Evolutionary conservation across 805 yeast genomes (phyloP), one percentile per base, ranked within the genome.

Genomic region (Candida verbasci): DNA sequence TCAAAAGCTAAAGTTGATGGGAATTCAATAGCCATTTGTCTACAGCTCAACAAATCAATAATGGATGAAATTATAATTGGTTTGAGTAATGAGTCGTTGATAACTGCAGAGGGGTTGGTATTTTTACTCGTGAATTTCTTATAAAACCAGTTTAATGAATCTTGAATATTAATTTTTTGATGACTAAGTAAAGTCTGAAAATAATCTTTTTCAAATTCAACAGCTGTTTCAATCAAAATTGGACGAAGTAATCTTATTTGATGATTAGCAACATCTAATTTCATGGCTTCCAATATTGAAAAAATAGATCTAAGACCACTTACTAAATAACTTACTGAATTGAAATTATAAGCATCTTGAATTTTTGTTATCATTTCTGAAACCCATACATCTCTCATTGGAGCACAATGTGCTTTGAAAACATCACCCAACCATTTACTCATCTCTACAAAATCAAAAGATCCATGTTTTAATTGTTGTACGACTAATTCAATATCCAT

Each of bases 341-440:
- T 59, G 23, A 67, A 68, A n/a, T 51, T 46, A 41, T 67, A 68
- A 14, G 82, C 78, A 34, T 63, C 65, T 24, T 61, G 69, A 49
- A 85, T 78, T 47, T 74, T 74, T 9, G 55, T 49, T 32, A 76
- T 76, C 93, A 89, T 86, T 49, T 82, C 86, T 48, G 78, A 85
- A 24, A 89, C 95, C 88, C 93, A 82, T 27, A 76, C 63, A 58
- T 86, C 96, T 55, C 97, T 75, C 94, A 87, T 87, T 43, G 97
- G 97, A 6, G 96, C 96, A 62, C 96, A 88, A 56, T 86, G 96
- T 35, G 81, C 78, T 60, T 88, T 86, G 61, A 91, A 82, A 22
- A 87, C 76, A 22, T 72, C 68, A 2, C 86, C 78, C 28, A 89
- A 69, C 91, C 94, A 85, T 39, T 70, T 69, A 2, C 89, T 74